Percentiles rank a stretch among this genome's conserved stretches.
Conservation (phyloP, 2,329 filamentous ascomycete genomes). For the Phialophora expanda region DNA sequence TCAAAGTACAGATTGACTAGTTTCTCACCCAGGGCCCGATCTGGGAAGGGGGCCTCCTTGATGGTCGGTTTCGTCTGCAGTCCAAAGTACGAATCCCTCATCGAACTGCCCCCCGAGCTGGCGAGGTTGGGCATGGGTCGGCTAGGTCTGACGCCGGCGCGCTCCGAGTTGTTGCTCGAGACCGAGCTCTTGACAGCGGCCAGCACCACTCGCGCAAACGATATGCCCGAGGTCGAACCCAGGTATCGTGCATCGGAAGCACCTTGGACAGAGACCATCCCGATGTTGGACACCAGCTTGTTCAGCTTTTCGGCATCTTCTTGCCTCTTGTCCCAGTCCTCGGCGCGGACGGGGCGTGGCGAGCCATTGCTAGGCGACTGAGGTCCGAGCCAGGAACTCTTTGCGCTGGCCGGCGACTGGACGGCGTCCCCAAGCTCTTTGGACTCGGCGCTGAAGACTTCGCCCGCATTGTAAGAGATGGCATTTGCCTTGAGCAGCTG, state of each 20-base stretch:
- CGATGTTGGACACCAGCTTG: conserved; percentile 70
- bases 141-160: conserved; percentile 64
- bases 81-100: conserved; percentile 97
- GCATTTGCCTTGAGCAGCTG: conserved; percentile 70
- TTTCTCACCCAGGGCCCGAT: conserved; percentile 71
- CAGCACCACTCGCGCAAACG: conserved; percentile 91
- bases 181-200: conserved; percentile 84
- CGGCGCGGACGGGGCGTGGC: conserved; percentile 40
- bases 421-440: conserved; percentile 29
- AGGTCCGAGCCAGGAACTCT: conserved; percentile 26
- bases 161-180: conserved; percentile 64
- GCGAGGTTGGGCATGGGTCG: conserved; percentile 59
- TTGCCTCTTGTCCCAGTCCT: conserved; percentile 47
- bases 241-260: conserved; percentile 79
- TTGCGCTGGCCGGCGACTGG: conserved; percentile 38
- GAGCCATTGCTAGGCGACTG: conserved; percentile 36
- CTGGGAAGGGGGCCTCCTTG: conserved; percentile 81
- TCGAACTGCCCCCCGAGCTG: conserved; percentile 71
- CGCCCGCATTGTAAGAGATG: conserved; percentile 73
- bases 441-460: conserved; percentile 65
- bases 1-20: conserved; percentile 89
- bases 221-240: conserved; percentile 86
- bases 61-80: conserved; percentile 89
- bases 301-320: conserved; percentile 67
- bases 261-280: conserved; percentile 78